These are phyloP conservation scores for Neurospora pannonica DNA, from an alignment of 495 filamentous ascomycete species.

Conservation along the genomic window DNA sequence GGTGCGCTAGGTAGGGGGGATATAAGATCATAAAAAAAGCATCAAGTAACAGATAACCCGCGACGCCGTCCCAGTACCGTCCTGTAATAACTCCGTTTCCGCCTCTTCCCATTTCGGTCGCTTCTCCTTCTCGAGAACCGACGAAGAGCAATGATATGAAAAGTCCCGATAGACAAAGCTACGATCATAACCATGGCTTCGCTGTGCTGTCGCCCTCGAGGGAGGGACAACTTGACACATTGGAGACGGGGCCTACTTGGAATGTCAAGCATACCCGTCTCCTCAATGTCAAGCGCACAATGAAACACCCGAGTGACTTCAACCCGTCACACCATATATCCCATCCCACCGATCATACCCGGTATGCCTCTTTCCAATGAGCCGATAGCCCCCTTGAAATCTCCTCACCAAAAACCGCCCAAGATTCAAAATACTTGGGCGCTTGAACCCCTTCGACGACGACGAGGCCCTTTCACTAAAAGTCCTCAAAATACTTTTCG, in stretches of 20 bases:
- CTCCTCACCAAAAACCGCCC: not conserved
- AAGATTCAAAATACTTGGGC: not conserved
- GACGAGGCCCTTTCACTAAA: constrained; percentile 33
- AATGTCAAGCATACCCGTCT: not conserved
- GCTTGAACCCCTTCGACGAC: not conserved
- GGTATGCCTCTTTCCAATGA: not conserved
- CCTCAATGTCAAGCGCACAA: not conserved
- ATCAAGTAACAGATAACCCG: not conserved
- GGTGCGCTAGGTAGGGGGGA: not conserved
- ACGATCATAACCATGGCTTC: not conserved
- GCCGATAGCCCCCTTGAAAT: not conserved
- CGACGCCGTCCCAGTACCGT: not conserved
- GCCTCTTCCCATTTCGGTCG: not conserved
- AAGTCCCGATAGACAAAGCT: not conserved
- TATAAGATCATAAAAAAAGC: not conserved
- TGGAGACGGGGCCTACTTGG: not conserved
- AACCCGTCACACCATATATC: not conserved
- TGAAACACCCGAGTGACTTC: not conserved
- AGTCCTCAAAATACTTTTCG: constrained; percentile 71
- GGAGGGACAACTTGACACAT: not conserved
- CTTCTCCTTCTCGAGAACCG: not conserved
- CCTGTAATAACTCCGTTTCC: not conserved
- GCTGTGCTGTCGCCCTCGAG: not conserved
- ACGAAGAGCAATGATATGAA: not conserved
- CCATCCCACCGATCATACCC: not conserved